phyloP scores from a whole-genome alignment of 2,329 filamentous ascomycete genomes.

The Pseudogymnoascus destructans region DNA sequence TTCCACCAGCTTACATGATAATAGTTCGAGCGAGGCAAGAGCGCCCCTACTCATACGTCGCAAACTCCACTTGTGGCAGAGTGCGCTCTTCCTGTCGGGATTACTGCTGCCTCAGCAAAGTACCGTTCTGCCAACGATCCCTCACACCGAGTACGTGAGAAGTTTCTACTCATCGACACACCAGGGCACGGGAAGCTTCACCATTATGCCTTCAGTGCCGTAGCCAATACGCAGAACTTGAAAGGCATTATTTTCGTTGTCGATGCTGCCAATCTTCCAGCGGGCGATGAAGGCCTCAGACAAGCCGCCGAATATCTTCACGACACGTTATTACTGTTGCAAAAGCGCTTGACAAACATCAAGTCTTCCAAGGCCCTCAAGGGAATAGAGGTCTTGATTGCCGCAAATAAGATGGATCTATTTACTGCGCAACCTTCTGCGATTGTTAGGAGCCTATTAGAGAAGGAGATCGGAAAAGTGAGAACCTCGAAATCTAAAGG shows the following conservation, averaged over 20 bases:
- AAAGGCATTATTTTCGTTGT: constrained; percentile 74
- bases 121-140: constrained; percentile 56
- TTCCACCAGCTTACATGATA: constrained; percentile 11
- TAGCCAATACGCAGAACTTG: constrained; percentile 37
- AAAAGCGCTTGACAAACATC: constrained; percentile 51
- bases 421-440: constrained; percentile 80
- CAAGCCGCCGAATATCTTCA: constrained; percentile 76
- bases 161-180: constrained; percentile 72
- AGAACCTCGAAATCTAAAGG: constrained; percentile 66
- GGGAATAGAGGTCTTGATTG: constrained; percentile 63
- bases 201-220: constrained; percentile 45
- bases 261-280: constrained; percentile 60
- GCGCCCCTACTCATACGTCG: constrained; percentile 40
- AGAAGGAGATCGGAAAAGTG: constrained; percentile 69
- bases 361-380: constrained; percentile 44
- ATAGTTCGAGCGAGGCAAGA: constrained; percentile 40
- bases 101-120: constrained; percentile 41
- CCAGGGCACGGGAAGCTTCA: constrained; percentile 94
- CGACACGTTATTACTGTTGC: constrained; percentile 71
- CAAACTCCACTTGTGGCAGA: constrained; percentile 44
- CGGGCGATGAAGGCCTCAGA: constrained; percentile 45
- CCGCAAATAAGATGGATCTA: constrained; percentile 89
- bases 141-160: constrained; percentile 43
- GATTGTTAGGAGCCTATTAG: constrained; percentile 61
- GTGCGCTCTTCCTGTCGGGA: constrained; percentile 40